Evolutionary conservation across 2,329 filamentous ascomycete genomes (phyloP).

Genomic region (Hirsutella thompsonii): DNA sequence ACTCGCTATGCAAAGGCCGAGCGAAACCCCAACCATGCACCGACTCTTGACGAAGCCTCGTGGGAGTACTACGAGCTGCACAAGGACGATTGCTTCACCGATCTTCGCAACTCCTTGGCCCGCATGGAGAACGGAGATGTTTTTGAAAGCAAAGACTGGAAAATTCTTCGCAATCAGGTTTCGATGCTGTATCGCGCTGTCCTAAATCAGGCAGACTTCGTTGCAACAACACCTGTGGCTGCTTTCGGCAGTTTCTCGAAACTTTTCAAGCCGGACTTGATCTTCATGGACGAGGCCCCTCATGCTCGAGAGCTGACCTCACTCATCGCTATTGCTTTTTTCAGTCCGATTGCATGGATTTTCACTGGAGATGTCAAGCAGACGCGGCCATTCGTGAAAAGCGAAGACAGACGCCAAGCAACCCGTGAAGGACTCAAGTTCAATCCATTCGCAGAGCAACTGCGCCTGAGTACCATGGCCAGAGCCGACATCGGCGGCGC

Average conservation of each 20-base stretch:
- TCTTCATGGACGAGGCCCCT: conserved; percentile 66
- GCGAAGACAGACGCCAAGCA: conserved; percentile 7
- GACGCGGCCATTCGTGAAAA: conserved; percentile 27
- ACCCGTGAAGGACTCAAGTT: conserved; percentile 9
- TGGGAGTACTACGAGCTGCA: conserved; percentile 25
- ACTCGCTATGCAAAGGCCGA: conserved; percentile 5
- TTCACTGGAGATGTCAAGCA: conserved; percentile 32
- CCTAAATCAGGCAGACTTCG: conserved; percentile 25
- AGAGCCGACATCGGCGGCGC: conserved; percentile 19
- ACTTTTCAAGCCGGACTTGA: conserved; percentile 66
- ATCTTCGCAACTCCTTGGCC: conserved; percentile 22
- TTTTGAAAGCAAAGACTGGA: conserved; percentile 14
- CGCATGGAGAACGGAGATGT: conserved; percentile 15
- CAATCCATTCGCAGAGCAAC: conserved; percentile 19
- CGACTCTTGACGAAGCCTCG: conserved; percentile 28
- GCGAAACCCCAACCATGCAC: conserved; percentile 14
- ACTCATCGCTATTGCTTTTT: conserved; percentile 30
- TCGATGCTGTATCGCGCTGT: conserved; percentile 24
- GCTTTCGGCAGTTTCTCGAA: conserved; percentile 22
- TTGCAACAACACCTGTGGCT: conserved; percentile 33
- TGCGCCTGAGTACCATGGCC: conserved; percentile 24
- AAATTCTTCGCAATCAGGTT: conserved; percentile 17
- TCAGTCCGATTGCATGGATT: conserved; percentile 28
- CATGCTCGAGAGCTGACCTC: conserved; percentile 32
- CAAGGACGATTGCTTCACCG: conserved; percentile 16